These are phyloP conservation scores for Cadophora malorum DNA, from an alignment of 2,329 filamentous ascomycete genomes.

Conservation along the genomic window DNA sequence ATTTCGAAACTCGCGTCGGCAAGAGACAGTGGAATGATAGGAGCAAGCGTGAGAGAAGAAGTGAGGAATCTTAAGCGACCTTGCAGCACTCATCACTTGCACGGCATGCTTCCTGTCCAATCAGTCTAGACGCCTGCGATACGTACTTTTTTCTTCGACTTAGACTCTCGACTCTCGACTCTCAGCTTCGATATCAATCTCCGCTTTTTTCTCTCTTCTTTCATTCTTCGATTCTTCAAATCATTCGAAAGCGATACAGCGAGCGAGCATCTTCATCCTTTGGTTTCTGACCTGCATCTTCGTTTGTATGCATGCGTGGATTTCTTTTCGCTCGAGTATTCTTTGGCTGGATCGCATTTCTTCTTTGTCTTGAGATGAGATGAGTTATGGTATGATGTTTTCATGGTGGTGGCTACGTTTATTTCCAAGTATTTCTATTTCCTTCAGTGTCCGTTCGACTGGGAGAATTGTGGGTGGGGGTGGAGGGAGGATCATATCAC, in stretches of 20 bases:
- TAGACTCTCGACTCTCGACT: neutral
- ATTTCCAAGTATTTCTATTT: no score
- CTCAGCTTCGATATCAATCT: neutral
- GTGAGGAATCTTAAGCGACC: conserved; percentile 21
- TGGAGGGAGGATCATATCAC: neutral
- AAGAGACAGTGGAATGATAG: conserved; percentile 78
- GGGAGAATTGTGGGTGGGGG: neutral
- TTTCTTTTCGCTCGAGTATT: neutral
- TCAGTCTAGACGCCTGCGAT: neutral
- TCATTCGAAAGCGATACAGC: neutral
- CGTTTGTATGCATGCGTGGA: neutral
- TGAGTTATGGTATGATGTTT: neutral
- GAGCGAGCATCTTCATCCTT: neutral
- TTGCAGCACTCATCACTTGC: neutral
- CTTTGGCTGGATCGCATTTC: neutral
- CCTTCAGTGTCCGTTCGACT: no score
- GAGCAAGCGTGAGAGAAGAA: conserved; percentile 48
- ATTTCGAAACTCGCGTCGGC: conserved; percentile 88
- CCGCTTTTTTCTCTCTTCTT: no score
- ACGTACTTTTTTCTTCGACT: neutral
- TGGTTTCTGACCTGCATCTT: neutral
- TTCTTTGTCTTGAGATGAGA: neutral
- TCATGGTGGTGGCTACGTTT: neutral
- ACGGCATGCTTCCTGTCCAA: neutral
- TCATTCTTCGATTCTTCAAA: neutral